phyloP scores from a whole-genome alignment of 768 basidiomycete genomes.

The Multifurca ochricompacta region DNA sequence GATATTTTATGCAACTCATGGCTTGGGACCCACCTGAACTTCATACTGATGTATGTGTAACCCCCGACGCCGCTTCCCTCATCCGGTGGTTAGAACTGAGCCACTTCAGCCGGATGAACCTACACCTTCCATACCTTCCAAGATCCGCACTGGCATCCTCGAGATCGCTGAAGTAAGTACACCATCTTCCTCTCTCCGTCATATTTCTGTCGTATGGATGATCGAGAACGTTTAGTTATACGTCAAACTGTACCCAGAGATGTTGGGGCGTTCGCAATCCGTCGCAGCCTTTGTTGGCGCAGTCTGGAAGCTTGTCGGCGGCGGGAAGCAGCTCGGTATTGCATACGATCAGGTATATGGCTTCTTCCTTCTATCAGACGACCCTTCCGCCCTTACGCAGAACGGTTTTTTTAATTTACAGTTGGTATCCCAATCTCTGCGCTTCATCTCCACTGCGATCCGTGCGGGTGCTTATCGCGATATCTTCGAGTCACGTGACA shows the following conservation, averaged over 20 bases:
- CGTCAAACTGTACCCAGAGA: conserved; percentile 76
- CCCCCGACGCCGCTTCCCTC: conserved; percentile 3
- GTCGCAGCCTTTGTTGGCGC: conserved; percentile 72
- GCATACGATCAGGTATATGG: conserved; percentile 62
- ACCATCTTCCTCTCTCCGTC: background rate
- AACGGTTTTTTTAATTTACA: conserved; percentile 29
- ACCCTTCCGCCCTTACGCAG: background rate
- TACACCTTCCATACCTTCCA: conserved; percentile 78
- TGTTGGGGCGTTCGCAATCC: conserved; percentile 52
- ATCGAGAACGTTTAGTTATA: conserved; percentile 44
- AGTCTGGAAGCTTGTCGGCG: conserved; percentile 85
- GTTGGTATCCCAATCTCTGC: conserved; percentile 86
- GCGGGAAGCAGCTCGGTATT: conserved; percentile 57
- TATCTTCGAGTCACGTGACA: conserved; percentile 76
- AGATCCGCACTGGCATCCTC: conserved; percentile 81
- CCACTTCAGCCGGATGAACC: conserved; percentile 62
- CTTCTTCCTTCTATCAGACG: background rate
- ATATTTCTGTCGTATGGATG: background rate
- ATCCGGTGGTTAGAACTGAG: conserved; percentile 2
- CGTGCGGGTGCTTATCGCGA: conserved; percentile 76
- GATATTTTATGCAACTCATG: conserved; percentile 76
- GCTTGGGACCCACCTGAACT: conserved; percentile 69
- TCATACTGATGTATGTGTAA: conserved; percentile 59
- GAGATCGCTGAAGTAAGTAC: conserved; percentile 78
- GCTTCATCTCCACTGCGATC: conserved; percentile 88